These are phyloP conservation scores for Chaetomium strumarium DNA, from an alignment of 2,329 filamentous ascomycete species.

Conservation along the genomic window DNA sequence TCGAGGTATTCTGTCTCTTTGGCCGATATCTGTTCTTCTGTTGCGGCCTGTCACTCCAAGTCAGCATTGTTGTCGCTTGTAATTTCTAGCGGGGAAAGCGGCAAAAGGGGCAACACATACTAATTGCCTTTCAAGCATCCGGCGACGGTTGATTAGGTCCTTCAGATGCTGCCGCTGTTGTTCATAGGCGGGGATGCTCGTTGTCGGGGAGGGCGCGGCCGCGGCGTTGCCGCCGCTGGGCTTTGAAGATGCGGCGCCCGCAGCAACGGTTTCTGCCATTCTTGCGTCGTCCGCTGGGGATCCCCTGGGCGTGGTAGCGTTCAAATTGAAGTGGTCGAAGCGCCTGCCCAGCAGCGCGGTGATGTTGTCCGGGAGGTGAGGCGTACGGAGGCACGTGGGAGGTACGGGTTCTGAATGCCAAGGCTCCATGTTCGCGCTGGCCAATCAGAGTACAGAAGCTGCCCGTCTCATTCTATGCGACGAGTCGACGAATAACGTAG, in stretches of 20 bases:
- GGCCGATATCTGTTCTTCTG: constrained; percentile 75
- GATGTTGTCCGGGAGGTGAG: not conserved
- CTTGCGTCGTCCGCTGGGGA: not conserved
- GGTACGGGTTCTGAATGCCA: not conserved
- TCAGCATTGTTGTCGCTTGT: not conserved
- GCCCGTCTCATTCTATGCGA: not conserved
- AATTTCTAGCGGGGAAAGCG: not conserved
- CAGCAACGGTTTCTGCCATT: constrained; percentile 6
- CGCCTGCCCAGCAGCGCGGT: not conserved
- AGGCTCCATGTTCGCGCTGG: not conserved
- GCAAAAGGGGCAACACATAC: constrained; percentile 20
- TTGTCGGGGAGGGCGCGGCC: constrained; percentile 24
- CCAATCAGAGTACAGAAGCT: constrained; percentile 1
- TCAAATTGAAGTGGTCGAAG: not conserved
- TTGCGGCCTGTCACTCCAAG: constrained; percentile 19
- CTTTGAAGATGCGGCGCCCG: not conserved
- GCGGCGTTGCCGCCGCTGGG: not conserved
- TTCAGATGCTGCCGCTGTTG: constrained; percentile 62
- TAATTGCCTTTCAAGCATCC: constrained; percentile 40
- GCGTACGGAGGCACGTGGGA: not conserved
- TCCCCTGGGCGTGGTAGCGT: not conserved
- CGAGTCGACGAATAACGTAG: no score
- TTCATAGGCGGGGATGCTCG: constrained; percentile 63
- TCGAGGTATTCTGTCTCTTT: constrained; percentile 87
- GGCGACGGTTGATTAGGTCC: constrained; percentile 60